Percentiles rank a stretch among this genome's conserved stretches.
phyloP scores from a whole-genome alignment of 306 rosid species.

The Fragaria iinumae region DNA sequence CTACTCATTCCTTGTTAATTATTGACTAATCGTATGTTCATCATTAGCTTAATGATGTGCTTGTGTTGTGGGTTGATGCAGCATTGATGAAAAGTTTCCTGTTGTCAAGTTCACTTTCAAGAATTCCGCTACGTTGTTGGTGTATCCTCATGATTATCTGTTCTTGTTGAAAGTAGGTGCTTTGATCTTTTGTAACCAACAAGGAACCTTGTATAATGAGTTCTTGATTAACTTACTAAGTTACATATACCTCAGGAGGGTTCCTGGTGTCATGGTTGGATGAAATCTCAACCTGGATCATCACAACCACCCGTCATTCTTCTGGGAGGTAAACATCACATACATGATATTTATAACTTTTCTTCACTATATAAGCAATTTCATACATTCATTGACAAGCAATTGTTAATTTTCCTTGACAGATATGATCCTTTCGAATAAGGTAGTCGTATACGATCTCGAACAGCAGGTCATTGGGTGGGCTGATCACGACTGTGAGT shows the following conservation, averaged over 20 bases:
- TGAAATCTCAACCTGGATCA: slow-evolving; percentile 40
- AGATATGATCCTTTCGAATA: slow-evolving; percentile 82
- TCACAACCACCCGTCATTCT: slow-evolving; percentile 35
- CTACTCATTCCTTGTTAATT: not conserved
- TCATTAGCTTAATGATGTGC: not conserved
- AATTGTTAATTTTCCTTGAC: slow-evolving; percentile 37
- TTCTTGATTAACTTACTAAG: not conserved
- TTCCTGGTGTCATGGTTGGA: slow-evolving; percentile 60
- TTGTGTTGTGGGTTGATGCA: slow-evolving; percentile 31
- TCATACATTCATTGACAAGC: not conserved
- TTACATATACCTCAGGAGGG: slow-evolving; percentile 35
- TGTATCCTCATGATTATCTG: slow-evolving; percentile 72
- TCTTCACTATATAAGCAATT: not conserved
- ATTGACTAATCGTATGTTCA: not conserved
- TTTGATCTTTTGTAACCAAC: not conserved
- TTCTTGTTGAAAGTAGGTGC: slow-evolving; percentile 47
- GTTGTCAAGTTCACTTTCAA: slow-evolving; percentile 52
- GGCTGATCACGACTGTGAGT: slow-evolving; percentile 80
- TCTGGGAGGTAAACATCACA: slow-evolving; percentile 62
- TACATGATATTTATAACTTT: not conserved
- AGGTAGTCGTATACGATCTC: slow-evolving; percentile 65
- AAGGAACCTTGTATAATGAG: not conserved
- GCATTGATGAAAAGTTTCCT: slow-evolving; percentile 74
- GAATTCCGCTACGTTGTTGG: slow-evolving; percentile 46
- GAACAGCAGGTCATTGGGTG: slow-evolving; percentile 70